Evolutionary conservation across 768 basidiomycete genomes (phyloP).

Genomic region (Russula emetica): DNA sequence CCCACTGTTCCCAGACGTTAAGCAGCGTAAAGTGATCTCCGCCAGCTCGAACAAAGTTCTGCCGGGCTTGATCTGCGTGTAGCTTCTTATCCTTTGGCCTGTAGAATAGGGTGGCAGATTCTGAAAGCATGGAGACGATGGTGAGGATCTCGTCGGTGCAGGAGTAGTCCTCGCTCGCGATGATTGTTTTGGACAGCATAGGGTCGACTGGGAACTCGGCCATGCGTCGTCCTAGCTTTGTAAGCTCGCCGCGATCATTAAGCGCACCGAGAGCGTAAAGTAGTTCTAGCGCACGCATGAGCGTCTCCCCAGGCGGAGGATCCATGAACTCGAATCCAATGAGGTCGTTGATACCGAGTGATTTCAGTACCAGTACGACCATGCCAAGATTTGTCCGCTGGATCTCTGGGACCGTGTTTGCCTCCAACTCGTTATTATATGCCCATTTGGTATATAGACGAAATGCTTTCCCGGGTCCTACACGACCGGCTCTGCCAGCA

Average conservation of each 20-base stretch:
- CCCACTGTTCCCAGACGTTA: constrained; percentile 99
- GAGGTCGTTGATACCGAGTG: constrained; percentile 95
- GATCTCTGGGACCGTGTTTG: constrained; percentile 97
- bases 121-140: constrained; percentile 95
- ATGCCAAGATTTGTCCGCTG: constrained; percentile 97
- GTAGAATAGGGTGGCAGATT: constrained; percentile 92
- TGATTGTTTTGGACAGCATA: constrained; percentile 94
- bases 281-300: constrained; percentile 90
- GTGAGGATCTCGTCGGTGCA: constrained; percentile 98
- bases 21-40: constrained; percentile 97
- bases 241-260: constrained; percentile 94
- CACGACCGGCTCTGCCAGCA: constrained; percentile 95
- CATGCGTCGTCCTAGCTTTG: constrained; percentile 96
- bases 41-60: constrained; percentile 92
- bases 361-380: constrained; percentile 93
- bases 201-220: constrained; percentile 99
- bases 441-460: constrained; percentile 99
- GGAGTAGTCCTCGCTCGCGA: constrained; percentile 87
- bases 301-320: constrained; percentile 94
- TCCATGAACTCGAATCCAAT: constrained; percentile 99
- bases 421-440: constrained; percentile 90
- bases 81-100: constrained; percentile 98
- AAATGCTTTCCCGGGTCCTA: constrained; percentile 97
- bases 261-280: constrained; percentile 94
- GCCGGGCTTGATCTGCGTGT: constrained; percentile 95